Percentiles rank a stretch among this genome's conserved stretches.
These are phyloP conservation scores for Neoboletus subvelutipes DNA, from an alignment of 768 basidiomycete genomes.

Conservation along the genomic window DNA sequence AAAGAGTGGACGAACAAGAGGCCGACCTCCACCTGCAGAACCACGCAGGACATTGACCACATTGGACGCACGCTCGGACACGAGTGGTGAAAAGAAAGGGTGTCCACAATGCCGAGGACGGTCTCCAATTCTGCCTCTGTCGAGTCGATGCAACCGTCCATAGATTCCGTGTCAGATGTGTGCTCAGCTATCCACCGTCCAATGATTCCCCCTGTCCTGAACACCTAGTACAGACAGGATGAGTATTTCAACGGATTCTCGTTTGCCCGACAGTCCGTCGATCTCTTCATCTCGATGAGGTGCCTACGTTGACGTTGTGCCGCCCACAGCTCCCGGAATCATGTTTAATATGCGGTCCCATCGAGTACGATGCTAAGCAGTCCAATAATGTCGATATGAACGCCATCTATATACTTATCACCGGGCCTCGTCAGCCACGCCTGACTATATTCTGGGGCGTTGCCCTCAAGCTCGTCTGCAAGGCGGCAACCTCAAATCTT, in stretches of 20 bases:
- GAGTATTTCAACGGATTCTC: no score
- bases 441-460: constrained; percentile 73
- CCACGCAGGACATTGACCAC: constrained; percentile 68
- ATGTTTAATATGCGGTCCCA: constrained; percentile 51
- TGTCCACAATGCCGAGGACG: constrained; percentile 47
- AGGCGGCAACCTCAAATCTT: no score
- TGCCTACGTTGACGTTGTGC: no score
- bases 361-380: constrained; percentile 52
- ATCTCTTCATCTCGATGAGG: background rate
- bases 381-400: constrained; percentile 51
- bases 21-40: constrained; percentile 40
- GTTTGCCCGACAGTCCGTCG: constrained; percentile 53
- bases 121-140: constrained; percentile 36
- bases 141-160: constrained; percentile 51
- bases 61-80: constrained; percentile 58
- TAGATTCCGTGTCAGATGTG: constrained; percentile 46
- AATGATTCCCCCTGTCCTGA: background rate
- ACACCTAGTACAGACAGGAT: constrained; percentile 61
- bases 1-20: no score
- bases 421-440: constrained; percentile 54
- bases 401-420: constrained; percentile 51
- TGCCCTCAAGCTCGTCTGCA: constrained; percentile 58
- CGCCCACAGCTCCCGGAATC: constrained; percentile 21
- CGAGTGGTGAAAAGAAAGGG: constrained; percentile 52
- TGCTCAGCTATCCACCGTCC: background rate